Evolutionary conservation across 2,329 filamentous ascomycete species (phyloP).

Genomic region (Fusarium pilosicola): DNA sequence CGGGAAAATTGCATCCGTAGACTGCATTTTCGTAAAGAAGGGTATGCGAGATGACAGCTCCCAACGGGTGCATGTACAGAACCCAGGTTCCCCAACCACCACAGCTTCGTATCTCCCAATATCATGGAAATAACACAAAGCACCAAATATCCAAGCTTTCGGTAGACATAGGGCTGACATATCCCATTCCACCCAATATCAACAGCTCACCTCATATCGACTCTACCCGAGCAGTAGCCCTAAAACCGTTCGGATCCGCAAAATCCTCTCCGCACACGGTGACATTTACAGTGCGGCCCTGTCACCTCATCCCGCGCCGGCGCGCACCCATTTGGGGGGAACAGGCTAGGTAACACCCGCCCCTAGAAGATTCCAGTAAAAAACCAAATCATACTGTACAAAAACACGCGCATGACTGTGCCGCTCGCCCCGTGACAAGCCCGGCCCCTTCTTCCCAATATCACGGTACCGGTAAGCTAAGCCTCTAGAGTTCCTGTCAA

Average conservation of each 20-base stretch:
- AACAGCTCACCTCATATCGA: not conserved
- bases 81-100: not conserved
- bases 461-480: slow-evolving; percentile 1
- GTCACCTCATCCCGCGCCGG: not conserved
- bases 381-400: not conserved
- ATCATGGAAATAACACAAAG: not conserved
- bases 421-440: not conserved
- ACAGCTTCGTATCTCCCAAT: fast-evolving
- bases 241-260: not conserved
- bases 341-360: not conserved
- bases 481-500: not conserved
- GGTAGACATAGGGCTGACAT: not conserved
- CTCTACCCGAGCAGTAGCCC: not conserved
- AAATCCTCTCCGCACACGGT: not conserved
- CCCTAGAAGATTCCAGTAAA: slow-evolving; percentile 3
- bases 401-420: not conserved
- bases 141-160: not conserved
- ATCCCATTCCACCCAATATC: not conserved
- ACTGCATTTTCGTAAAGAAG: not conserved
- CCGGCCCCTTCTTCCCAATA: not conserved
- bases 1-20: not conserved
- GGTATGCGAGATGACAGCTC: not conserved
- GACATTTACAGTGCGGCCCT: not conserved
- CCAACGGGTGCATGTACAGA: no score
- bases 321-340: not conserved